Conservation (phyloP, 177 flowering plant species). For the Vitis hybrid region DNA sequence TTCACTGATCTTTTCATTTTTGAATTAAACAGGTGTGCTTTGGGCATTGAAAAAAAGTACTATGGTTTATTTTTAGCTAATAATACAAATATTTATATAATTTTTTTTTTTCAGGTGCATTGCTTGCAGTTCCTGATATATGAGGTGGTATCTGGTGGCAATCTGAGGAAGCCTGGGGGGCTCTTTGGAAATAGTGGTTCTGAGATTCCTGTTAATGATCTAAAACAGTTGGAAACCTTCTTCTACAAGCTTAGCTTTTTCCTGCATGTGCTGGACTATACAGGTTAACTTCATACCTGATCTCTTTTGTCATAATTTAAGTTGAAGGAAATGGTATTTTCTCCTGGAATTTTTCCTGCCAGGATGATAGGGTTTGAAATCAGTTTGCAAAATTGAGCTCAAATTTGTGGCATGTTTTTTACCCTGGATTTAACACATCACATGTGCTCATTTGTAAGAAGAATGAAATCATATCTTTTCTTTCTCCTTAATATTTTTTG, state of each 20-base stretch:
- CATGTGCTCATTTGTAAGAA: too few relatives aligned
- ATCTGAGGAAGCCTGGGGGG: constrained; percentile 91
- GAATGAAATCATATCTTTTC: too few relatives aligned
- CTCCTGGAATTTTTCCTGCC: not conserved
- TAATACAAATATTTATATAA: not conserved
- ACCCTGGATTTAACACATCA: too few relatives aligned
- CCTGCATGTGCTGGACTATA: constrained; percentile 83
- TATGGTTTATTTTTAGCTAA: not conserved
- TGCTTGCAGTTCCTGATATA: constrained; percentile 95
- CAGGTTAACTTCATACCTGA: constrained; percentile 51
- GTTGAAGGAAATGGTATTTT: not conserved
- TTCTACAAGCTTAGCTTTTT: constrained; percentile 98
- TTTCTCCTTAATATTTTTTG: too few relatives aligned
- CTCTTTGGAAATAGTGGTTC: constrained; percentile 87
- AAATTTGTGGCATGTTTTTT: too few relatives aligned
- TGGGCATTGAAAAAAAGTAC: too few relatives aligned
- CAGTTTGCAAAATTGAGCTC: too few relatives aligned
- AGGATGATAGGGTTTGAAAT: not conserved
- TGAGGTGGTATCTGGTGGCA: constrained; percentile 98
- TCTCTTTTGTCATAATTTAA: not conserved
- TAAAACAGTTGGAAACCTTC: constrained; percentile 91
- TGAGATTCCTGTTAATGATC: constrained; percentile 80
- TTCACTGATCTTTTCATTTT: too few relatives aligned
- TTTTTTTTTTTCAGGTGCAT: constrained; percentile 60
- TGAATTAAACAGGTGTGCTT: too few relatives aligned